Evolutionary conservation across 2,329 filamentous ascomycete species (phyloP).

Genomic region (Cladobotryum protrusum): DNA sequence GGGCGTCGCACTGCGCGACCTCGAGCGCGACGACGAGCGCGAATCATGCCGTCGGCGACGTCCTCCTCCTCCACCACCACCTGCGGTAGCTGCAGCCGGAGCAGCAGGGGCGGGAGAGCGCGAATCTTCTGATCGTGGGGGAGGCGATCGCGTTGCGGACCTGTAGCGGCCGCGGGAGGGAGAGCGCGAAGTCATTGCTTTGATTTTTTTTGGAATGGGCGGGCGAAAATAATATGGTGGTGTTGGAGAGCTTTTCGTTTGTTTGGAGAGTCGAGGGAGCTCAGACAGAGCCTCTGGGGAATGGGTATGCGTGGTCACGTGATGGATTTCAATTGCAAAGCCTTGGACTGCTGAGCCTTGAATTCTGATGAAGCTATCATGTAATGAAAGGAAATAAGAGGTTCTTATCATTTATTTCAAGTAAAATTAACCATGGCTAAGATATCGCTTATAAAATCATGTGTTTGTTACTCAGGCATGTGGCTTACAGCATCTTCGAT

Average conservation of each 20-base stretch:
- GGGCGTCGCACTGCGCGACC: slow-evolving; percentile 26
- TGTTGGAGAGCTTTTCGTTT: not conserved
- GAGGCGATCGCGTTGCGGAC: slow-evolving; percentile 30
- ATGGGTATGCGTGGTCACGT: slow-evolving; percentile 12
- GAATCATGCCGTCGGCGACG: slow-evolving; percentile 29
- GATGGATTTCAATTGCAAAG: not conserved
- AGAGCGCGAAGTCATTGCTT: slow-evolving; percentile 24
- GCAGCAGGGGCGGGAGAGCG: slow-evolving; percentile 22
- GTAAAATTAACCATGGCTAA: too few relatives aligned
- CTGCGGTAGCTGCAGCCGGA: too few relatives aligned
- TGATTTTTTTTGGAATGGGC: not conserved
- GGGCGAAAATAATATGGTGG: too few relatives aligned
- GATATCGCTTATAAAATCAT: too few relatives aligned
- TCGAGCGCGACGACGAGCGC: slow-evolving; percentile 20
- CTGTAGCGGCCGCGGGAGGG: slow-evolving; percentile 27
- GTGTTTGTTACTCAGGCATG: too few relatives aligned
- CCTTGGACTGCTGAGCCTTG: too few relatives aligned
- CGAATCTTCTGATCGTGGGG: slow-evolving; percentile 28
- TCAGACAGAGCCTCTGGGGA: not conserved
- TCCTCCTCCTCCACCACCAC: too few relatives aligned
- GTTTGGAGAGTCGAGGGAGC: too few relatives aligned
- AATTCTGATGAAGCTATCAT: too few relatives aligned
- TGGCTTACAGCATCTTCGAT: too few relatives aligned
- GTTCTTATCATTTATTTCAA: too few relatives aligned
- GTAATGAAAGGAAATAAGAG: too few relatives aligned